Percentiles rank a stretch among this genome's conserved stretches.
Conservation (phyloP, 1,284 basidiomycete species). For the Caloboletus firmus region DNA sequence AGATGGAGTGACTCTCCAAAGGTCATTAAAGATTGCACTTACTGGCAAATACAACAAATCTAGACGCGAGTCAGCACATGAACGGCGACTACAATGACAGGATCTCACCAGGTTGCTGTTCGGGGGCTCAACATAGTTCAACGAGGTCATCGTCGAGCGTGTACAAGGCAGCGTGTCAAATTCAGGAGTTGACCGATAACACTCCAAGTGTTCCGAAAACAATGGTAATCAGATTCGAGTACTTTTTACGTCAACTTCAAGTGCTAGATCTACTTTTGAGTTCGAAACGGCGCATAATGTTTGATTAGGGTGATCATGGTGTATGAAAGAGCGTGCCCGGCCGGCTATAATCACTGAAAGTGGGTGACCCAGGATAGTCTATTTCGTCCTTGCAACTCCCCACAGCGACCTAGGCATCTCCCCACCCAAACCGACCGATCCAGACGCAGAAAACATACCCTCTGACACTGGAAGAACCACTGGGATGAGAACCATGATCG, state of each 20-base stretch:
- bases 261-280: not conserved
- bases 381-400: not conserved
- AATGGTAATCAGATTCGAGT: conserved; percentile 17
- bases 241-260: conserved; percentile 18
- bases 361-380: no score
- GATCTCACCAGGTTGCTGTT: conserved; percentile 59
- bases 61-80: conserved; percentile 31
- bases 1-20: not conserved
- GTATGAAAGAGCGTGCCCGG: not conserved
- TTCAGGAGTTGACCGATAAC: not conserved
- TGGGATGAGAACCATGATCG: not conserved
- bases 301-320: not conserved
- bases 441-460: not conserved
- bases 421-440: conserved; percentile 9
- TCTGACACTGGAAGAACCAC: not conserved
- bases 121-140: conserved; percentile 52
- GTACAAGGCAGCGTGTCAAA: conserved; percentile 4
- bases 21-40: conserved; percentile 24
- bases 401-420: conserved; percentile 1
- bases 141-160: conserved; percentile 25
- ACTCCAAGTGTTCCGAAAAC: not conserved
- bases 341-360: no score
- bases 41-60: conserved; percentile 86
- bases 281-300: no score
- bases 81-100: not conserved